These are phyloP conservation scores for Suillus cothurnatus DNA, from an alignment of 768 basidiomycete genomes.

Conservation along the genomic window DNA sequence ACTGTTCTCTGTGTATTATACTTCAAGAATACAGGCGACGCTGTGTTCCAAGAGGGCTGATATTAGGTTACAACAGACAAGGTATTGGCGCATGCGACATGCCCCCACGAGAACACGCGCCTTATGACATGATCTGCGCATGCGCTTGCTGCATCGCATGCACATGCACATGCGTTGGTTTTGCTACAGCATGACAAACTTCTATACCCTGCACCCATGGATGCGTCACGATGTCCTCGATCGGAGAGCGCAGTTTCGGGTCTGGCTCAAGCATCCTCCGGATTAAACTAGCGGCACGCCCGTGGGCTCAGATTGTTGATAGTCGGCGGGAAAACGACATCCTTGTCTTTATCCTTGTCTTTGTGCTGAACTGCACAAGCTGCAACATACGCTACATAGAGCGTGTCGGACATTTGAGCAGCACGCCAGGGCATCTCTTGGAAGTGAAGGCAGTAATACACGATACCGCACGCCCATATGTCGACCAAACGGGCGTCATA, in stretches of 20 bases:
- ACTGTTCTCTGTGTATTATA: conserved; percentile 24
- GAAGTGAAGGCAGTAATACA: conserved; percentile 98
- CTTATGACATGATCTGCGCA: conserved; percentile 39
- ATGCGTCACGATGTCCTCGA: conserved; percentile 81
- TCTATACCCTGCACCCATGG: conserved; percentile 82
- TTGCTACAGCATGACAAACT: conserved; percentile 69
- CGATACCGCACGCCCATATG: conserved; percentile 96
- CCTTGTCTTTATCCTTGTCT: conserved; percentile 28
- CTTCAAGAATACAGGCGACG: conserved; percentile 10
- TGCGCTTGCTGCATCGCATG: conserved; percentile 61
- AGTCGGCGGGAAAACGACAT: conserved; percentile 53
- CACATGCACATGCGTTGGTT: conserved; percentile 74
- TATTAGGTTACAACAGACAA: conserved; percentile 11
- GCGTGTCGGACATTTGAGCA: conserved; percentile 78
- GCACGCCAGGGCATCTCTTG: conserved; percentile 98
- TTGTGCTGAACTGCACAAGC: conserved; percentile 35
- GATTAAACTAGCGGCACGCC: conserved; percentile 78
- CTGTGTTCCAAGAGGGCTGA: conserved; percentile 3
- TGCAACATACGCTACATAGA: conserved; percentile 75
- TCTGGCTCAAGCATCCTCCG: conserved; percentile 97
- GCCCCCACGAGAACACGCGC: not conserved
- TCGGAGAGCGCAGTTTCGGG: conserved; percentile 69
- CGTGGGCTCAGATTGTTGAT: conserved; percentile 89
- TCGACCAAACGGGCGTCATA: conserved; percentile 98
- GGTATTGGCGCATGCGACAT: conserved; percentile 7